phyloP scores from a whole-genome alignment of 306 rosid genomes.

The Citrullus amarus region DNA sequence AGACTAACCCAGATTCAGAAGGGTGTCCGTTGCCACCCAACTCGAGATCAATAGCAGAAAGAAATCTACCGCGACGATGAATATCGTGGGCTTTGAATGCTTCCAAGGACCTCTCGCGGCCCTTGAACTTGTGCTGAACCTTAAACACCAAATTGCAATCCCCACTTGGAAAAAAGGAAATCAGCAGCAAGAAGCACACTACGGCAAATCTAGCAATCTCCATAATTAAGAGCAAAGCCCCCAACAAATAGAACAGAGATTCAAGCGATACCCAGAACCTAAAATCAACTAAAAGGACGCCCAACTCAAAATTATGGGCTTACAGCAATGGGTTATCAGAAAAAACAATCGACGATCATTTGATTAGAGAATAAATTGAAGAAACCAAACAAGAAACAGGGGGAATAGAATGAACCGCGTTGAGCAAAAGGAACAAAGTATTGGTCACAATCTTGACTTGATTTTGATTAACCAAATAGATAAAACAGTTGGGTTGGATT shows the following conservation, averaged over 20 bases:
- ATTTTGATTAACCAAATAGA: neutral
- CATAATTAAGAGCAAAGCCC: constrained; percentile 15
- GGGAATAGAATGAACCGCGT: neutral
- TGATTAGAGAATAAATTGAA: constrained; percentile 7
- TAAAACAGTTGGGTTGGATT: neutral
- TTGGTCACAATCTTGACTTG: neutral
- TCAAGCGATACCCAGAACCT: constrained; percentile 5
- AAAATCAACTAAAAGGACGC: neutral
- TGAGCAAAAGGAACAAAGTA: neutral
- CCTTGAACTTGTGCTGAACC: constrained; percentile 57
- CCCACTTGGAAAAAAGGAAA: constrained; percentile 15
- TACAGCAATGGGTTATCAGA: neutral
- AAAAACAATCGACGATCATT: constrained; percentile 6
- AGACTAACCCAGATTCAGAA: constrained; percentile 49
- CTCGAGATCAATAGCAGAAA: constrained; percentile 45
- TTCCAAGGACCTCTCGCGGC: constrained; percentile 21
- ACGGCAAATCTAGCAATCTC: constrained; percentile 28
- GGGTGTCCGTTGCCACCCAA: constrained; percentile 80
- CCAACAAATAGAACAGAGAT: neutral
- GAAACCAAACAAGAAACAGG: constrained; percentile 18
- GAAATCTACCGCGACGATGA: constrained; percentile 57
- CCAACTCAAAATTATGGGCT: neutral
- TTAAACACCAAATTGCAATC: constrained; percentile 43
- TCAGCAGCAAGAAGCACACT: constrained; percentile 11
- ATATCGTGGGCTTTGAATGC: constrained; percentile 58